Evolutionary conservation across 179 eudicot species (phyloP), one percentile per base, ranked within the genome.

Genomic region (Camellia oleifera): DNA sequence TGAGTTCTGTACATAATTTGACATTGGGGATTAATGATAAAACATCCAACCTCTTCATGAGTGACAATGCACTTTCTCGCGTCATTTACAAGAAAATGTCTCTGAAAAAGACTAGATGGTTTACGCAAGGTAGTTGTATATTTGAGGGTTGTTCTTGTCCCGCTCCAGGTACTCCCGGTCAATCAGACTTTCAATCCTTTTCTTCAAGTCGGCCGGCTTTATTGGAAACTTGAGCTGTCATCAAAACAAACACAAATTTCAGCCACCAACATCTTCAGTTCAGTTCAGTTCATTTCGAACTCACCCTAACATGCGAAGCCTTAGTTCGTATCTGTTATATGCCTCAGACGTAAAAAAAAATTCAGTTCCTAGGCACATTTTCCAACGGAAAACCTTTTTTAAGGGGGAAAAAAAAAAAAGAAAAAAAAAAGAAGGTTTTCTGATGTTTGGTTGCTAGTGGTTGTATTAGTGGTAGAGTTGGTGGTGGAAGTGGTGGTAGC

Each of bases 111-210:
- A 42, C 18, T 32, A 0, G 52, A 80, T 14, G 0, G 18, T 69
- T 83, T 79, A 95, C 3, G 99, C 99, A 82, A 96, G 88, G 88
- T 96, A 96, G 71, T 96, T 96, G 89, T 96, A 96, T 85, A 96
- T 86, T 84, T 96, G 99, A 73, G 99, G 97, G 70, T 96, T 96
- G 79, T 80, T 96, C 88, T 88, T 96, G 94, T 96, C 99, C 75
- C 99, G 88, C 85, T 96, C 99, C 83, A 96, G 86, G 83, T 96
- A 96, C 86, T 96, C 99, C 65, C 99, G 79, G 84, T 96, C 99
- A 40, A 96, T 96, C 15, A 96, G 91, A 88, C 99, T 96, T 82
- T 96, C 99, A 14, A 96, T 96, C 90, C 99, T 90, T 76, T 96
- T 96, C 93, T 96, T 96, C 92, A 96, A 87, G 84, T 96, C 99